These are phyloP conservation scores for Cichorium intybus DNA, from an alignment of 140 eudicot genomes.

Conservation along the genomic window DNA sequence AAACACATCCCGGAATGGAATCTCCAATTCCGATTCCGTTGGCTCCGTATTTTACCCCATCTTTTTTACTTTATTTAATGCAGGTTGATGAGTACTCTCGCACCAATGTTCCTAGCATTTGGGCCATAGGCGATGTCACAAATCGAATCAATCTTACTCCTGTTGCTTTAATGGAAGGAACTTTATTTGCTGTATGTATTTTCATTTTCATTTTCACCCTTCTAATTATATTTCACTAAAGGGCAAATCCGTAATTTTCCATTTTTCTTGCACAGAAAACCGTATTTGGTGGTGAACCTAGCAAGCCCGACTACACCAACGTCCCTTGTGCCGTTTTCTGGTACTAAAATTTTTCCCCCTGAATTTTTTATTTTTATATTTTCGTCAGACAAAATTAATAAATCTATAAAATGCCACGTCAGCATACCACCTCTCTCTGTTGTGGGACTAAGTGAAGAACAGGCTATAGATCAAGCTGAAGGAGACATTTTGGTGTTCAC, in stretches of 20 bases:
- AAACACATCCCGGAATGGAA: background rate
- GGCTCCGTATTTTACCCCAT: background rate
- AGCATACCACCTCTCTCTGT: slow-evolving; percentile 99
- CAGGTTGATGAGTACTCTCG: slow-evolving; percentile 85
- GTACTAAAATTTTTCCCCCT: slow-evolving; percentile 32
- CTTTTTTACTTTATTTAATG: background rate
- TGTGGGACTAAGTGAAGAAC: slow-evolving; percentile 95
- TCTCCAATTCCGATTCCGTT: background rate
- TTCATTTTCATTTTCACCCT: background rate
- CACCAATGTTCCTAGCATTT: slow-evolving; percentile 75
- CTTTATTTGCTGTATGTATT: slow-evolving; percentile 75
- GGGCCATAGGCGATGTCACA: slow-evolving; percentile 93
- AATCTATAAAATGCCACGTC: too few relatives aligned
- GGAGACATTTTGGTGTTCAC: slow-evolving; percentile 85
- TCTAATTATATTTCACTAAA: background rate
- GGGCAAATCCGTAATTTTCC: slow-evolving; percentile 1
- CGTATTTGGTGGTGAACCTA: slow-evolving; percentile 74
- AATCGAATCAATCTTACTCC: slow-evolving; percentile 95
- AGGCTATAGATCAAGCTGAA: slow-evolving; percentile 75
- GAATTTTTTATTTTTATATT: background rate
- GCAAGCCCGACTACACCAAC: slow-evolving; percentile 68
- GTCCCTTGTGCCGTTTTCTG: slow-evolving; percentile 93
- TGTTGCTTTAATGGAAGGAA: slow-evolving; percentile 94
- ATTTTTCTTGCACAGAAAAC: slow-evolving; percentile 57
- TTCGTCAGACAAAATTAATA: too few relatives aligned